Conservation (phyloP, 2,329 filamentous ascomycete genomes). For the Xenoacremonium recifei region DNA sequence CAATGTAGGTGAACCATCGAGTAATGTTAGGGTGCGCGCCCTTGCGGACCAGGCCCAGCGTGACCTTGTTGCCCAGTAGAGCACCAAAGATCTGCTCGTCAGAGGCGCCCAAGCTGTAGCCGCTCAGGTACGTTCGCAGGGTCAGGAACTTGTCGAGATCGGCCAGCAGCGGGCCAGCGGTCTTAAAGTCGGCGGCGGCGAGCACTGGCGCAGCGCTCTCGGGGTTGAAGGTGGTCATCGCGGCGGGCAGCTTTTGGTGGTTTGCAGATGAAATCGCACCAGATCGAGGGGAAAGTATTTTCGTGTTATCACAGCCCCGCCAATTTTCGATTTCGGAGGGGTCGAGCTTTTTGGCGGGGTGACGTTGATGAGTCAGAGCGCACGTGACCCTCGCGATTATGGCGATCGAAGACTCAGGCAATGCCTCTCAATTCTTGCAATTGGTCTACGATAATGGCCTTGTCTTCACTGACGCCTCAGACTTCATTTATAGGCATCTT, state of each 20-base stretch:
- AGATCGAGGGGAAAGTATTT: too few species aligned
- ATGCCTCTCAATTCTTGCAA: too few species aligned
- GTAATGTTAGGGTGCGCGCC: constrained; percentile 72
- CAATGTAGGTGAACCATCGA: constrained; percentile 86
- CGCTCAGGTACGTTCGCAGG: constrained; percentile 81
- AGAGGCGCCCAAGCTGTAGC: constrained; percentile 72
- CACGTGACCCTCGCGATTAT: not conserved
- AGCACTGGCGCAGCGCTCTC: constrained; percentile 23
- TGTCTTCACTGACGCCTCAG: too few species aligned
- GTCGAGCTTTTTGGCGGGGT: constrained; percentile 26
- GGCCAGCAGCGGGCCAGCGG: constrained; percentile 70
- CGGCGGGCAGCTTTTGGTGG: constrained; percentile 10
- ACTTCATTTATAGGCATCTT: too few species aligned
- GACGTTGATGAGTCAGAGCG: constrained; percentile 21
- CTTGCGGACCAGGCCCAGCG: constrained; percentile 76
- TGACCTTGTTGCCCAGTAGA: constrained; percentile 81
- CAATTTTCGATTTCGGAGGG: constrained; percentile 21
- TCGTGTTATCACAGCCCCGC: constrained; percentile 16
- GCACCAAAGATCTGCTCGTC: constrained; percentile 84
- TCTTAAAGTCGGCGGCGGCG: constrained; percentile 64
- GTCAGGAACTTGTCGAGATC: constrained; percentile 85
- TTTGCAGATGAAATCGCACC: constrained; percentile 12
- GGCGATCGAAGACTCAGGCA: not conserved
- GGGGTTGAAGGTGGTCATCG: constrained; percentile 26
- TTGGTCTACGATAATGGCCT: too few species aligned